Percentiles rank a stretch among this genome's conserved stretches.
Conservation (phyloP, 176 grass and related monocot genomes). For the Carex cristatella region DNA sequence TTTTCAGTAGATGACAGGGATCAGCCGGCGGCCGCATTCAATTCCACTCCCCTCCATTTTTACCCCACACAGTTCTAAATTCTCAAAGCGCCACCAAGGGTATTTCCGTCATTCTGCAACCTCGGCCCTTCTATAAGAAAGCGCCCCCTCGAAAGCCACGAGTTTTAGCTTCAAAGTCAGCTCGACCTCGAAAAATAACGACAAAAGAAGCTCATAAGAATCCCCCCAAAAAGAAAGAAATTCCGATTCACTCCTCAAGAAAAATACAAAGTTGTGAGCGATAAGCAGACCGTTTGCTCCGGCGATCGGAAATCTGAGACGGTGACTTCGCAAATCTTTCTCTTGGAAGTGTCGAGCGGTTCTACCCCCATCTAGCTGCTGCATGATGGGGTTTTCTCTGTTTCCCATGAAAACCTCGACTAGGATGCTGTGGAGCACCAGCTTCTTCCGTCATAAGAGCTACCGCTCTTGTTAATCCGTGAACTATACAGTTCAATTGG, state of each 20-base stretch:
- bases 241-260: not conserved
- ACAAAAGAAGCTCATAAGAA: not conserved
- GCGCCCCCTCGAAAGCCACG: not conserved
- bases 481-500: conserved; percentile 16
- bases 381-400: conserved; percentile 85
- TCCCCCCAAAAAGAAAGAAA: not conserved
- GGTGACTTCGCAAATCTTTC: not conserved
- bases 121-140: conserved; percentile 15
- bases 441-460: conserved; percentile 93
- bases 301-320: conserved; percentile 31
- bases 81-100: not conserved
- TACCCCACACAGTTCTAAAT: not conserved
- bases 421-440: conserved; percentile 78
- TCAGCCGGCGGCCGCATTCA: not conserved
- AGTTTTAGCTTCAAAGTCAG: not conserved
- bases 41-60: not conserved
- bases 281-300: not conserved
- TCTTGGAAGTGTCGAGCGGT: not conserved
- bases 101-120: not conserved
- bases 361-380: conserved; percentile 6
- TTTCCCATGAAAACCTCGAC: conserved; percentile 82
- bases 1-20: not conserved
- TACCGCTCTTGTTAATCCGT: conserved; percentile 30
- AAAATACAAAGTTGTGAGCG: conserved; percentile 19
- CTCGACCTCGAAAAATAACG: not conserved